Percentiles rank a stretch among this genome's conserved stretches.
phyloP scores from a whole-genome alignment of 768 basidiomycete genomes.

The Fomitopsis pulvina region DNA sequence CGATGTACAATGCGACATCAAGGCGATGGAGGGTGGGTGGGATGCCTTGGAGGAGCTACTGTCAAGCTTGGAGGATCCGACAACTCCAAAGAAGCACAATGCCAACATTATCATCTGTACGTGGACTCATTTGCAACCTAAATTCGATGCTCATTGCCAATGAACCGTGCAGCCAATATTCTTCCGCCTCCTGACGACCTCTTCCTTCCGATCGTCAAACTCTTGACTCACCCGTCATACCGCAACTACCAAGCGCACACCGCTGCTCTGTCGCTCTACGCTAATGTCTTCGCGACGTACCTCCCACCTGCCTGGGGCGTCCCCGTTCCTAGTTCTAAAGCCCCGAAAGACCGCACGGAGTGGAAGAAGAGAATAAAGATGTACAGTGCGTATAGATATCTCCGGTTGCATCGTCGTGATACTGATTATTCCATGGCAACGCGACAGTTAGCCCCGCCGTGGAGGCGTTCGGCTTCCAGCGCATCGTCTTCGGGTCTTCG shows the following conservation, averaged over 20 bases:
- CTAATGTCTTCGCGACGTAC: slow-evolving; percentile 67
- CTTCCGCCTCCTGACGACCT: slow-evolving; percentile 76
- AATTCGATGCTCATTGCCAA: background rate
- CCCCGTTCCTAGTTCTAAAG: slow-evolving; percentile 31
- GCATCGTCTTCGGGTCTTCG: slow-evolving; percentile 80
- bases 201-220: slow-evolving; percentile 63
- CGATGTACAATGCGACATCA: slow-evolving; percentile 51
- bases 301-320: slow-evolving; percentile 71
- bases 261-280: slow-evolving; percentile 68
- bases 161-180: slow-evolving; percentile 50
- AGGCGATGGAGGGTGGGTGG: slow-evolving; percentile 43
- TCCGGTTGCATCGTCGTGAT: background rate
- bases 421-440: background rate
- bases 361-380: slow-evolving; percentile 70
- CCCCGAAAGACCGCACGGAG: slow-evolving; percentile 49
- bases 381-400: slow-evolving; percentile 57
- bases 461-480: slow-evolving; percentile 80
- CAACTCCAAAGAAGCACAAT: slow-evolving; percentile 28
- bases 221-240: slow-evolving; percentile 75
- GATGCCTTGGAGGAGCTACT: slow-evolving; percentile 71
- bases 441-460: slow-evolving; percentile 67
- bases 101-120: slow-evolving; percentile 53
- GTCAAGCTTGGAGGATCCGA: slow-evolving; percentile 42
- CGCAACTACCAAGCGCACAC: slow-evolving; percentile 64
- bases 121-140: background rate